Evolutionary conservation across 306 rosid genomes (phyloP).

Genomic region (Alnus rubra): DNA sequence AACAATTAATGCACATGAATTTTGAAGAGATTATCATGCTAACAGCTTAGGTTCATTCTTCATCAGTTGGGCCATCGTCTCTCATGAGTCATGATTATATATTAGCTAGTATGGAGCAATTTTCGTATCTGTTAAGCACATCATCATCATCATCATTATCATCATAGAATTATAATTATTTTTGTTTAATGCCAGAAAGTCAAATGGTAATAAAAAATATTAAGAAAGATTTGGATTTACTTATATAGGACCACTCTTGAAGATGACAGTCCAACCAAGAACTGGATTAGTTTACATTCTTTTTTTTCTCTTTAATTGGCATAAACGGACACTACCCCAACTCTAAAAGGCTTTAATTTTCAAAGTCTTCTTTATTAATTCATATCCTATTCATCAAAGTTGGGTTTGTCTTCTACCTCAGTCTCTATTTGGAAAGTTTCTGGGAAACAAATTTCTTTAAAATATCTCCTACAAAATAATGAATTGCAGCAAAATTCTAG

Average conservation of each 20-base stretch:
- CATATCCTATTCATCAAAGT: slow-evolving; percentile 13
- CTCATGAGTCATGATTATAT: too few relatives aligned
- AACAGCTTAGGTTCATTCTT: background rate
- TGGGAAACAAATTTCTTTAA: too few relatives aligned
- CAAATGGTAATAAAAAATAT: slow-evolving; percentile 20
- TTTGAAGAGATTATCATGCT: background rate
- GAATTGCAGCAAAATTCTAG: too few relatives aligned
- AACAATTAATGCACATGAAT: background rate
- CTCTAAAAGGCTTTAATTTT: slow-evolving; percentile 2
- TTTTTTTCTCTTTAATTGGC: background rate
- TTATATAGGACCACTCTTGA: slow-evolving; percentile 19
- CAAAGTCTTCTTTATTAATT: slow-evolving; percentile 8
- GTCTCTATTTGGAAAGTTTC: background rate
- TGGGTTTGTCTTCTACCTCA: slow-evolving; percentile 19
- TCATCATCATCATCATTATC: background rate
- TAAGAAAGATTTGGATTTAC: slow-evolving; percentile 31
- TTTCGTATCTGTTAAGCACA: background rate
- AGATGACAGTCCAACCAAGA: slow-evolving; percentile 24
- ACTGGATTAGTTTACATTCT: background rate
- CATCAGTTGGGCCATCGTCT: background rate
- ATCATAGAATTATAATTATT: background rate
- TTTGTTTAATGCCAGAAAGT: background rate
- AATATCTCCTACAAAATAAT: too few relatives aligned
- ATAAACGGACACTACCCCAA: slow-evolving; percentile 6
- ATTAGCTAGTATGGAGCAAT: background rate